A percentile compares a stretch with the other conserved stretches of the same genome.
Evolutionary conservation across 257 asterid species (phyloP).

Genomic region (Salvia hispanica): DNA sequence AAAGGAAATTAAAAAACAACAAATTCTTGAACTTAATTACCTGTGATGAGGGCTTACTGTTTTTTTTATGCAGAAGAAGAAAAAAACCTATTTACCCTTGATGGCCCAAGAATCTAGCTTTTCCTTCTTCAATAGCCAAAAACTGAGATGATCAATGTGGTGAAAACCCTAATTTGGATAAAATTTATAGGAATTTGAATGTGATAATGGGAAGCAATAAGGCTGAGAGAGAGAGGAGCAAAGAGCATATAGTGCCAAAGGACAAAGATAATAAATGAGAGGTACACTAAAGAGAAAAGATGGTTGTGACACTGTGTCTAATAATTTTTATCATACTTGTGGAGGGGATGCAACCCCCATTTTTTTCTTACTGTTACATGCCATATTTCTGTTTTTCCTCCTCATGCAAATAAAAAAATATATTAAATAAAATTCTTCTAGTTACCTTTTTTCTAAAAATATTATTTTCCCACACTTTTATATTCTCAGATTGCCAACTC

Average conservation of each 20-base stretch:
- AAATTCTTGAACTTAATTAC: slow-evolving; percentile 24
- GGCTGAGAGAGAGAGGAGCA: slow-evolving; percentile 30
- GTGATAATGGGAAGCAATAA: slow-evolving; percentile 12
- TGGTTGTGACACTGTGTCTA: slow-evolving; percentile 65
- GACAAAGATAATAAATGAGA: slow-evolving; percentile 67
- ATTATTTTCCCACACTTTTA: slow-evolving; percentile 4
- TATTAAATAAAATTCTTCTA: background rate
- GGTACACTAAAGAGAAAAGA: slow-evolving; percentile 64
- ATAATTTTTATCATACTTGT: slow-evolving; percentile 48
- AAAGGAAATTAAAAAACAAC: background rate
- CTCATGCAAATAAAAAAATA: slow-evolving; percentile 42
- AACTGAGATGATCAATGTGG: background rate
- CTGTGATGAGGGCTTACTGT: slow-evolving; percentile 16
- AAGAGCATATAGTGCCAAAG: slow-evolving; percentile 64
- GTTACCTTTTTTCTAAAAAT: background rate
- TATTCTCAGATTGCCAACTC: slow-evolving; percentile 41
- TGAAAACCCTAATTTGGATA: slow-evolving; percentile 44
- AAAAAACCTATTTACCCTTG: slow-evolving; percentile 28
- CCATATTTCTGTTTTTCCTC: slow-evolving; percentile 22
- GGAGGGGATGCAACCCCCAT: slow-evolving; percentile 42
- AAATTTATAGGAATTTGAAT: slow-evolving; percentile 2
- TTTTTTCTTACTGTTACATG: slow-evolving; percentile 24
- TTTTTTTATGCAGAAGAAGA: background rate
- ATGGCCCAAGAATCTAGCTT: slow-evolving; percentile 26
- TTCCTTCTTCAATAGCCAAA: slow-evolving; percentile 25